Evolutionary conservation across 768 basidiomycete species (phyloP).

Genomic region (Kwoniella dendrophila): DNA sequence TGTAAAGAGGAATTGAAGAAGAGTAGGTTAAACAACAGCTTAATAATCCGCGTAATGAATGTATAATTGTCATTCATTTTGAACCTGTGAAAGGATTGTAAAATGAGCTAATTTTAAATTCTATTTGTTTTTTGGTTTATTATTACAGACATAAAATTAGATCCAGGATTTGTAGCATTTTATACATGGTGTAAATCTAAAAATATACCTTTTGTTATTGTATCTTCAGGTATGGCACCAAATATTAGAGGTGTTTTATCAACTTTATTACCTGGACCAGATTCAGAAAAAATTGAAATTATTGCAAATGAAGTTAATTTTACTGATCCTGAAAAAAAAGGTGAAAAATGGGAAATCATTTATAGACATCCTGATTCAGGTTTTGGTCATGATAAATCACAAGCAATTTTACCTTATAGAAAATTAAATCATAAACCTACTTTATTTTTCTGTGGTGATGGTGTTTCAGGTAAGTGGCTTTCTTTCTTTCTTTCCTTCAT

Average conservation of each 20-base stretch:
- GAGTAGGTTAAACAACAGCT: slow-evolving; percentile 59
- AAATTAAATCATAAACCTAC: slow-evolving; percentile 68
- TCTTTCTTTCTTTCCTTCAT: background rate
- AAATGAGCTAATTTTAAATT: background rate
- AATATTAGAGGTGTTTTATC: slow-evolving; percentile 88
- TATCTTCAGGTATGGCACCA: slow-evolving; percentile 94
- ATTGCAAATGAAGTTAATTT: slow-evolving; percentile 87
- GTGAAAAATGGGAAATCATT: slow-evolving; percentile 68
- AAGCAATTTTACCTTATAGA: slow-evolving; percentile 89
- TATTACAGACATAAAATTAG: slow-evolving; percentile 73
- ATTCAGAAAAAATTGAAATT: slow-evolving; percentile 78
- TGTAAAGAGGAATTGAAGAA: slow-evolving; percentile 75
- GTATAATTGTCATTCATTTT: too few relatives aligned
- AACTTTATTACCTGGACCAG: slow-evolving; percentile 72
- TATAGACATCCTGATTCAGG: slow-evolving; percentile 86
- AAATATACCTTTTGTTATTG: slow-evolving; percentile 86
- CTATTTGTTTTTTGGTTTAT: slow-evolving; percentile 2
- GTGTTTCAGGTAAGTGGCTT: slow-evolving; percentile 74
- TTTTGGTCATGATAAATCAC: slow-evolving; percentile 95
- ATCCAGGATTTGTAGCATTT: slow-evolving; percentile 86
- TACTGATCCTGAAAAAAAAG: slow-evolving; percentile 65
- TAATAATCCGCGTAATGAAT: too few relatives aligned
- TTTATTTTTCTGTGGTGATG: slow-evolving; percentile 96
- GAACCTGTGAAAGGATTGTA: too few relatives aligned
- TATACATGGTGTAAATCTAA: slow-evolving; percentile 77